phyloP scores from a whole-genome alignment of 192 early-diverging fungal genomes.

The Coemansia sp. region DNA sequence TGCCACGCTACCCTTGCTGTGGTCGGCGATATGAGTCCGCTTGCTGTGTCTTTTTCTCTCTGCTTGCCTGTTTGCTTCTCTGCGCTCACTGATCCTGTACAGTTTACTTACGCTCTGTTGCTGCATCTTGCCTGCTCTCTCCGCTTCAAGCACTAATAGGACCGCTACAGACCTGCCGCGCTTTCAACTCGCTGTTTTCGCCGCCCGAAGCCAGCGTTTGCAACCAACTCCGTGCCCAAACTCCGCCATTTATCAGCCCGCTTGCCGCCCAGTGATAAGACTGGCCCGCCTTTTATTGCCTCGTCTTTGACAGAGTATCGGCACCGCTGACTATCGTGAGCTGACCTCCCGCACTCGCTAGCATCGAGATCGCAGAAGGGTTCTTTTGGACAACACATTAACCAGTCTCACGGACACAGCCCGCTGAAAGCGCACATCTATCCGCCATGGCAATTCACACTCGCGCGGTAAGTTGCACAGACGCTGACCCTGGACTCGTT shows the following conservation, averaged over 20 bases:
- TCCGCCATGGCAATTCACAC: slow-evolving; percentile 11
- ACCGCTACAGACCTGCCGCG: background rate
- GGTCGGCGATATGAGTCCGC: background rate
- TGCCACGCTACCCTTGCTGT: background rate
- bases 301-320: background rate
- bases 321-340: background rate
- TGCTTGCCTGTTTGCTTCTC: background rate
- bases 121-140: background rate
- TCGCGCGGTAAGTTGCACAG: slow-evolving; percentile 28
- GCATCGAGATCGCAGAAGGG: background rate
- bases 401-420: background rate
- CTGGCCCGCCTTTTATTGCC: background rate
- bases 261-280: background rate
- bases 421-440: background rate
- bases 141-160: background rate
- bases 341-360: background rate
- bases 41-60: background rate
- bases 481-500: background rate
- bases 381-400: background rate
- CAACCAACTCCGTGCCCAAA: background rate
- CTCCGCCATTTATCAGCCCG: slow-evolving; percentile 6
- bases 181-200: background rate
- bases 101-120: background rate
- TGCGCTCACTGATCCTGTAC: slow-evolving; percentile 1
- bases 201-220: background rate